Base-by-base conservation (phyloP, 805 yeast genomes). In the Wickerhamiella musiphila region DNA sequence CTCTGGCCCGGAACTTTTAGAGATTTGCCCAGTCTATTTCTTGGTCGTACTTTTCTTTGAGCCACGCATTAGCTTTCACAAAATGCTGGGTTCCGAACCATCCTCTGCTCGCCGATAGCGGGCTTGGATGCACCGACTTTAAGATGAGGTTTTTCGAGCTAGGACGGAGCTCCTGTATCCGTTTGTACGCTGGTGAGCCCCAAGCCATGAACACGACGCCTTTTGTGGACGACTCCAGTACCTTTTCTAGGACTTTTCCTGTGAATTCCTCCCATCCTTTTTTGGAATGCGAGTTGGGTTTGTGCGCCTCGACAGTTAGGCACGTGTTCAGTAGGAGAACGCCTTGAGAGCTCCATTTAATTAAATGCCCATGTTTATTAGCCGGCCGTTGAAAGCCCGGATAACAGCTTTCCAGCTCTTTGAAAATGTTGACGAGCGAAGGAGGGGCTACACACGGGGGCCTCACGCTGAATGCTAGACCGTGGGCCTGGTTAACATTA, bases 261-360 rank as follows among this genome's bases (percentile, higher is more conserved):
- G 98, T 90, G 51, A 90, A 83, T 22, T 58, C 60, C 47, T 84
- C 95, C 98, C 98, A 90, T 0, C 98, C 98, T 43, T 63, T 63
- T 21, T 72, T 70, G 1, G 94, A 70, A 49, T 90, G 98, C 9
- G 95, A 82, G 47, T 83, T 82, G 8, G 98, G 93, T 47, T 73
- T 70, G 49, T 86, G 95, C 0, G 94, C 94, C 37, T 75, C 74
- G 0, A 90, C 98, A 0, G 96, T 90, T 2, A 90, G 58, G 32
- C 86, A 73, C 0, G 96, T 73, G 57, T 90, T 90, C 27, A 90
- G 63, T 60, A 90, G 56, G 17, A 90, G 57, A 2, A 90, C 94
- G 4, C 98, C 98, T 42, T 75, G 75, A 23, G 64, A 43, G 2
- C 95, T 78, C 98, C 98, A 90, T 29, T 66, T 61, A 0, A 79